Evolutionary conservation across 768 basidiomycete genomes (phyloP).

Genomic region (Mycena belliarum): DNA sequence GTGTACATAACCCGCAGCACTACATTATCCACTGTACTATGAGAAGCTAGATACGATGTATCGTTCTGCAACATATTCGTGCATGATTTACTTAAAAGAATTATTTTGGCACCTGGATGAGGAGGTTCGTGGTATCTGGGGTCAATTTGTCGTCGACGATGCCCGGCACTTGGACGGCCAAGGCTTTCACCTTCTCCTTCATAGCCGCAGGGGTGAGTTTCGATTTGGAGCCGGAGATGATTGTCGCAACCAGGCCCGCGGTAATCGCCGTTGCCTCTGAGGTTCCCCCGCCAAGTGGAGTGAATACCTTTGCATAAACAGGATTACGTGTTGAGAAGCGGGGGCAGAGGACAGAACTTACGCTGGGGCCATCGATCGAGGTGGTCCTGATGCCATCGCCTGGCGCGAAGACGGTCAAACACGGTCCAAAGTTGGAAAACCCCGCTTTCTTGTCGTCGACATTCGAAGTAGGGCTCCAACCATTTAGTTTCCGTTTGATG

Average conservation of each 20-base stretch:
- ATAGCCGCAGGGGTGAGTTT: background rate
- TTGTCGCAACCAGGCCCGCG: background rate
- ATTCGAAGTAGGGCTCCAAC: too few species aligned
- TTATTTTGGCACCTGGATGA: background rate
- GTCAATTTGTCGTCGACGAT: too few species aligned
- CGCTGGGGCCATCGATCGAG: background rate
- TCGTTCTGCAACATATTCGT: too few species aligned
- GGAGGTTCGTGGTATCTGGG: background rate
- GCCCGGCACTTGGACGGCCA: background rate
- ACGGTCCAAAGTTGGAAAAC: background rate
- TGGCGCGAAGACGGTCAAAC: background rate
- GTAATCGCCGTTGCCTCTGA: background rate
- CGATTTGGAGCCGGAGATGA: background rate
- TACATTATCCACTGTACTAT: too few species aligned
- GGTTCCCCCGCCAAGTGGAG: background rate
- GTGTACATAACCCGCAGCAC: too few species aligned
- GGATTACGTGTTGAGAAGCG: background rate
- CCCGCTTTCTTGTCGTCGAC: background rate
- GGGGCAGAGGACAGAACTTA: background rate
- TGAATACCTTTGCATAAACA: background rate
- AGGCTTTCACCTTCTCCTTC: background rate
- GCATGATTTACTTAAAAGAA: too few species aligned
- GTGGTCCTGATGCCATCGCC: background rate
- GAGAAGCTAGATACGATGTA: too few species aligned
- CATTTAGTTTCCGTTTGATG: too few species aligned